Evolutionary conservation across 257 asterid genomes (phyloP), one percentile per base, ranked within the genome.

Genomic region (Gynochthodes officinalis): DNA sequence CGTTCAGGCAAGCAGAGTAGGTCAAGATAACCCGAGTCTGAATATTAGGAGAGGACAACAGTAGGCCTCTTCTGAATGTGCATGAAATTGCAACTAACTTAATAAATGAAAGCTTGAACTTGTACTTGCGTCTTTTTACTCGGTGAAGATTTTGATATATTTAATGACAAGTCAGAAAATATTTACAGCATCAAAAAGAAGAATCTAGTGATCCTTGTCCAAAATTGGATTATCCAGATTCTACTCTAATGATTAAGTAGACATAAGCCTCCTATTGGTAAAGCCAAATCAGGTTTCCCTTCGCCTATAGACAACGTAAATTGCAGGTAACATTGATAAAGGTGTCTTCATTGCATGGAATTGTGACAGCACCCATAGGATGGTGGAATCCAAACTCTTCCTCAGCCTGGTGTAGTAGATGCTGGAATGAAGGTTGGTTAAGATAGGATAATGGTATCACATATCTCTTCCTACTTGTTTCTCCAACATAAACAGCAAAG

Each of bases 351-450:
- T 42, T 74, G 64, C 84, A 81, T 8, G 84, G 86, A 60, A 82
- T 81, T 42, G 84, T 77, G 16, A 84, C 72, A 8, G 84, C 84
- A 2, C 82, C 82, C 62, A 64, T 67, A 11, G 78, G 82, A 46
- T 79, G 77, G 53, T 79, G 75, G 32, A n/a, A n/a, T n/a, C n/a
- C n/a, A n/a, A n/a, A n/a, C n/a, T n/a, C n/a, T n/a, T n/a, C n/a
- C n/a, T n/a, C n/a, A n/a, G n/a, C n/a, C n/a, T n/a, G n/a, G n/a
- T n/a, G n/a, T n/a, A n/a, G n/a, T n/a, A n/a, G n/a, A n/a, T n/a
- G n/a, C n/a, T n/a, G n/a, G n/a, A n/a, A n/a, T n/a, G n/a, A n/a
- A n/a, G n/a, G n/a, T n/a, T n/a, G n/a, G n/a, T n/a, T n/a, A n/a
- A n/a, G n/a, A n/a, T n/a, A n/a, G n/a, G n/a, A n/a, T n/a, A n/a